Conservation (phyloP, 192 early-diverging fungal genomes). For the Coemansia sp. region DNA sequence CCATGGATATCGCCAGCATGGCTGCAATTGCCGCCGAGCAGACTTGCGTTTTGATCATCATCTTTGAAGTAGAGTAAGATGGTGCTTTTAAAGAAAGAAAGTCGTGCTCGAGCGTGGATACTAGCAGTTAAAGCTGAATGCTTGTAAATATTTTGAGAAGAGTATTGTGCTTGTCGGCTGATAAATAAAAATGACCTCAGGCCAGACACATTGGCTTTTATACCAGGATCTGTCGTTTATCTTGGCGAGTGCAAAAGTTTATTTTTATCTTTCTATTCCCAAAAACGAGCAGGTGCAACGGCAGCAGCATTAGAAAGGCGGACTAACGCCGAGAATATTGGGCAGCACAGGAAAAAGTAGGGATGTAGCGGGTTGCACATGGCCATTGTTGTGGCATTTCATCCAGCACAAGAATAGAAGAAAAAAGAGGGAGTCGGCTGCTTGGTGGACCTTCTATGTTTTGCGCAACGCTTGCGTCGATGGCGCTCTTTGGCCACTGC, state of each 20-base stretch:
- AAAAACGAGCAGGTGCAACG: too few species aligned
- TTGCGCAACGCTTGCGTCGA: conserved; percentile 8
- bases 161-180: neutral
- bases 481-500: conserved; percentile 3
- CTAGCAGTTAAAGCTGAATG: neutral
- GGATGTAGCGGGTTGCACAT: neutral
- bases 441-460: neutral
- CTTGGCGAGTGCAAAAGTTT: too few species aligned
- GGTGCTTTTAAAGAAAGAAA: neutral
- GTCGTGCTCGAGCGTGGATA: neutral
- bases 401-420: neutral
- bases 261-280: too few species aligned
- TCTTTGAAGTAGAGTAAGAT: neutral
- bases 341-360: neutral
- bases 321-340: too few species aligned
- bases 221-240: neutral
- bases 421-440: neutral
- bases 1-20: conserved; percentile 8
- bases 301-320: too few species aligned
- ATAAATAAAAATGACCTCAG: neutral
- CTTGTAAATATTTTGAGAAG: neutral
- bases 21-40: conserved; percentile 12
- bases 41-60: conserved; percentile 26
- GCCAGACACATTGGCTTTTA: neutral
- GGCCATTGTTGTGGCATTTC: conserved; percentile 5